Percentiles rank a stretch among this genome's conserved stretches.
Evolutionary conservation across 177 flowering plant species (phyloP).

Genomic region (Vitis hybrid): DNA sequence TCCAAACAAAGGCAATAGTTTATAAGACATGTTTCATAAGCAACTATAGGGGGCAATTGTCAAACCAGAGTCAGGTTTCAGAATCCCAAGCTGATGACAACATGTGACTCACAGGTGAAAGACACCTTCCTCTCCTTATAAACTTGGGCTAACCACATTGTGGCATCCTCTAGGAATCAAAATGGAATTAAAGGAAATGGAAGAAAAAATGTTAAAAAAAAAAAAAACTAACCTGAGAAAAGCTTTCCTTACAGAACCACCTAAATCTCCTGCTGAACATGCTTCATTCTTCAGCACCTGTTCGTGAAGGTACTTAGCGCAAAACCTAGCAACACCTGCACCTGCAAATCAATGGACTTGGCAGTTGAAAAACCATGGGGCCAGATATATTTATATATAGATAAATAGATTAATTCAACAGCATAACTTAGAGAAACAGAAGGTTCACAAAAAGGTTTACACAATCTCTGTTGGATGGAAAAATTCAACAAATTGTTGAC

Average conservation of each 20-base stretch:
- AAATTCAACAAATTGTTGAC: no score
- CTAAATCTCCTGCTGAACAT: slow-evolving; percentile 68
- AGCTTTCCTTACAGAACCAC: slow-evolving; percentile 62
- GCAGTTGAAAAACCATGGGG: neutral
- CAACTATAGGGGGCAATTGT: neutral
- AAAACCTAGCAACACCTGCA: slow-evolving; percentile 81
- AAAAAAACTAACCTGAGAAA: slow-evolving; percentile 66
- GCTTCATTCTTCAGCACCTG: slow-evolving; percentile 79
- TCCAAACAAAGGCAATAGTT: no score
- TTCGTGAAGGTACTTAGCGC: slow-evolving; percentile 89
- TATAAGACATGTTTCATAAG: no score
- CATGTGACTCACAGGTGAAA: slow-evolving; percentile 4
- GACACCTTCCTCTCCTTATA: neutral
- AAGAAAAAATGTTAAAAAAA: neutral
- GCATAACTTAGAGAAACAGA: no score
- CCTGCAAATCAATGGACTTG: slow-evolving; percentile 43
- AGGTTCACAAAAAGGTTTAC: no score
- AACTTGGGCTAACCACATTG: slow-evolving; percentile 5
- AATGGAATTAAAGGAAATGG: neutral
- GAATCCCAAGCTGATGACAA: neutral
- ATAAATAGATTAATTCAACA: no score
- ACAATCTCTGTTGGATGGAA: no score
- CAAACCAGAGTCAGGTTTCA: neutral
- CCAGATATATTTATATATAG: neutral
- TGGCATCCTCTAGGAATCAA: neutral